Base-by-base conservation (phyloP, 2,329 filamentous ascomycete genomes). In the Coleophoma crateriformis region DNA sequence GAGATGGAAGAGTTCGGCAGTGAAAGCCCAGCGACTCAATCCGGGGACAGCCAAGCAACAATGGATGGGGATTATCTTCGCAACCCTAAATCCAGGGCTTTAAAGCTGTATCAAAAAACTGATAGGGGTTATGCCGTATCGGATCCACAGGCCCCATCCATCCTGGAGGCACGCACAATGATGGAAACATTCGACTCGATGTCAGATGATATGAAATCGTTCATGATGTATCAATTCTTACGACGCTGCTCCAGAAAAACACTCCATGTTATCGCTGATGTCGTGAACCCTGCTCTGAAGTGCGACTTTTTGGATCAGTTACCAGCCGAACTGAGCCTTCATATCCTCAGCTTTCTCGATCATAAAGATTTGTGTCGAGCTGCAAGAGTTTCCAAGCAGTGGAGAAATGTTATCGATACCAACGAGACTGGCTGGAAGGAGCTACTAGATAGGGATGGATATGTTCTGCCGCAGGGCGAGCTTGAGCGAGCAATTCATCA, bases 391-490 rank as follows among this genome's bases (percentile, higher is more conserved):
- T 97, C 92, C 0, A 96, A 89, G 67, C 86, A 88, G 63, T 99
- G 94, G 94, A 84, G 94, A 40, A 84, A 87, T 55, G 84, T 96
- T 37, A 84, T 96, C 47, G 92, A 97, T 62, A 87, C 87, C 7
- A 92, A 97, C 63, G 94, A 99, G 69, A 91, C 87, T 44, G 90
- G 91, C 13, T 99, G 94, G 94, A 97, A 95, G 69, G 87, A 91
- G 55, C 75, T 96, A 1, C 84, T 99, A 39, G 90, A 96, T 54
- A 77, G 76, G 1, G 90, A 96, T 64, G 90, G 90, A 0, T 96
- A 88, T 66, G 73, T 73, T 27, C 73, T 99, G 2, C 85, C 90
- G 0, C 75, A 84, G 1, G 89, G 88, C 15, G 94, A 99, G 67
- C 75, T 99, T 20, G 84, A 89, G 56, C 85, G 85, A 58, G 91